Percentiles rank a stretch among this genome's conserved stretches.
Conservation (phyloP, 2,329 filamentous ascomycete species). For the Cladosporium halotolerans region DNA sequence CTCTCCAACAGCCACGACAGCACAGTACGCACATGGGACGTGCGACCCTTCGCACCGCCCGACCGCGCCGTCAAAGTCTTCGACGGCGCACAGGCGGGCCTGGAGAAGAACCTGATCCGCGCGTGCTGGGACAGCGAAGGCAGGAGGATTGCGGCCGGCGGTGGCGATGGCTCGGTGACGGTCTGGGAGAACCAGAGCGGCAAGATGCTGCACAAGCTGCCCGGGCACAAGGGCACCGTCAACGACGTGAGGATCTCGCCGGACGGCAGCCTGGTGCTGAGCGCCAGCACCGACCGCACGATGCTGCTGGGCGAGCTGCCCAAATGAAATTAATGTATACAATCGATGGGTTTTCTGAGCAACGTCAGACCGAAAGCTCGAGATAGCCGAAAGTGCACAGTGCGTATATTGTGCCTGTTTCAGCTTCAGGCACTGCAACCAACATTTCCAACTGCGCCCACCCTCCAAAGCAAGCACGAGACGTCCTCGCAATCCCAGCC, state of each 20-base stretch:
- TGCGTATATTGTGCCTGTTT: no score
- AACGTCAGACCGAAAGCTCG: no score
- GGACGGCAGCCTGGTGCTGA: slow-evolving; percentile 65
- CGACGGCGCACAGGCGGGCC: slow-evolving; percentile 78
- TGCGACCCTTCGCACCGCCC: slow-evolving; percentile 85
- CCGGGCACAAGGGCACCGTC: slow-evolving; percentile 89
- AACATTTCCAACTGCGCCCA: no score
- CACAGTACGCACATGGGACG: slow-evolving; percentile 91
- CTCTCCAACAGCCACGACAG: slow-evolving; percentile 92
- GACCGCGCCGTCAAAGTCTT: slow-evolving; percentile 82
- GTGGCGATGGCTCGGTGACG: slow-evolving; percentile 82
- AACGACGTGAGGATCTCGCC: slow-evolving; percentile 92
- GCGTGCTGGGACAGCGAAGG: slow-evolving; percentile 86
- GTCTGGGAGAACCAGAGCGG: slow-evolving; percentile 87
- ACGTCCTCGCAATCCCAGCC: no score
- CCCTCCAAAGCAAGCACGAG: no score
- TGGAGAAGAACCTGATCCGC: slow-evolving; percentile 86
- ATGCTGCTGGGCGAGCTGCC: slow-evolving; percentile 25
- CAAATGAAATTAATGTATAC: background rate
- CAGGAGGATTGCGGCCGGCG: slow-evolving; percentile 80
- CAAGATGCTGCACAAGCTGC: slow-evolving; percentile 88
- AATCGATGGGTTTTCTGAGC: no score
- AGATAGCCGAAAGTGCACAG: no score
- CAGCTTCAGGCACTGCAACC: no score
- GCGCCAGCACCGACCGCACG: slow-evolving; percentile 28